Evolutionary conservation across 2,329 filamentous ascomycete species (phyloP).

Genomic region (Talaromyces islandicus): DNA sequence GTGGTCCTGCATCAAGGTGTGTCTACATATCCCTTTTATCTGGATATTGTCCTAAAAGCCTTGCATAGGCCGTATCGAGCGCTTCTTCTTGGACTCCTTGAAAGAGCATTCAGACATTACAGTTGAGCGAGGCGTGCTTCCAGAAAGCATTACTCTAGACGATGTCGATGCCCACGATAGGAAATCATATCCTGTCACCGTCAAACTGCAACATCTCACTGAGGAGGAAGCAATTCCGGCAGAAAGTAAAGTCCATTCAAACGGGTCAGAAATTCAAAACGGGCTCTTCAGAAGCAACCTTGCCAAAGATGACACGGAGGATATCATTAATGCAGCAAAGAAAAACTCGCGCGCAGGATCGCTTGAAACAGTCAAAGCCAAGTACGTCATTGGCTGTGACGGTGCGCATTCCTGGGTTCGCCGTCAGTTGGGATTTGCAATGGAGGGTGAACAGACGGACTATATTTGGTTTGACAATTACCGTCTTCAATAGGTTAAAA

Average conservation of each 20-base stretch:
- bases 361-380: constrained; percentile 37
- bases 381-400: constrained; percentile 19
- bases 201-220: constrained; percentile 52
- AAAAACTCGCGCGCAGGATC: neutral
- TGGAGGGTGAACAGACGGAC: constrained; percentile 16
- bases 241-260: constrained; percentile 35
- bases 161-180: constrained; percentile 39
- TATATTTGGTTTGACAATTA: constrained; percentile 1
- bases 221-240: constrained; percentile 54
- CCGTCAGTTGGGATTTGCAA: constrained; percentile 11
- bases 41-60: constrained; percentile 41
- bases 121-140: constrained; percentile 50
- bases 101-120: constrained; percentile 33
- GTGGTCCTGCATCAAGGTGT: neutral
- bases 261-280: neutral
- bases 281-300: constrained; percentile 58
- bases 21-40: neutral
- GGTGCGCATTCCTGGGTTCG: constrained; percentile 19
- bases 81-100: constrained; percentile 59
- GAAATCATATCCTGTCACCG: constrained; percentile 54
- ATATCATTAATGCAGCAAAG: constrained; percentile 37
- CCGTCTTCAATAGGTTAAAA: neutral
- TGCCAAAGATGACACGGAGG: constrained; percentile 50
- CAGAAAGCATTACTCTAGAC: constrained; percentile 51
- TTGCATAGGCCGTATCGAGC: constrained; percentile 65